Percentiles rank a stretch among this genome's conserved stretches.
Evolutionary conservation across 1,284 basidiomycete species (phyloP).

Genomic region (Trichosporon asahii): DNA sequence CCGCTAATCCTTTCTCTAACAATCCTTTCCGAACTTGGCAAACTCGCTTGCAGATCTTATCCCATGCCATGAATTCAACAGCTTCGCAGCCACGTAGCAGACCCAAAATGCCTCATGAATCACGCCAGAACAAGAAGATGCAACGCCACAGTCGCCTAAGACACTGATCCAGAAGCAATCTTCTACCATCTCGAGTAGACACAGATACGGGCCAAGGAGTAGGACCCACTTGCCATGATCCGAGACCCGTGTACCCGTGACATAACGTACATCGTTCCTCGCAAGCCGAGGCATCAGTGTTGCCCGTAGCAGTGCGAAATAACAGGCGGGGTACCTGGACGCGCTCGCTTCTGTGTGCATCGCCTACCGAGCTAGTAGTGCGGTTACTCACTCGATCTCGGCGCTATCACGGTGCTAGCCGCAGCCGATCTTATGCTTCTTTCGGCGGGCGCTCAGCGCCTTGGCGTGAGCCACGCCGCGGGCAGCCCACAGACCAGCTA

Average conservation of each 20-base stretch:
- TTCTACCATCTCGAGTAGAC: neutral
- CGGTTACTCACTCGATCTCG: conserved; percentile 3
- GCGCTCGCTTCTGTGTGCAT: neutral
- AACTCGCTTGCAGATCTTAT: neutral
- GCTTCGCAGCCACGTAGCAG: neutral
- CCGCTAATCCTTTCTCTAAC: neutral
- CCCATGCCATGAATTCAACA: neutral
- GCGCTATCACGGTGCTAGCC: neutral
- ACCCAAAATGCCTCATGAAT: neutral
- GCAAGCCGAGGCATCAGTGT: neutral
- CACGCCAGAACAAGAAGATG: neutral
- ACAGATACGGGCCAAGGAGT: neutral
- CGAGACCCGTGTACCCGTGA: neutral
- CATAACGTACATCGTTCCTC: neutral
- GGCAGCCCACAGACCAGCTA: neutral
- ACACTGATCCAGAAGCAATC: neutral
- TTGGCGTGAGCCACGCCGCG: neutral
- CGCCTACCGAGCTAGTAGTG: neutral
- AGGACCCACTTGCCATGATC: neutral
- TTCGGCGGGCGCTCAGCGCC: neutral
- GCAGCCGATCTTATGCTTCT: neutral
- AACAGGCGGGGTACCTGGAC: neutral
- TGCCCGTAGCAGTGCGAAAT: neutral
- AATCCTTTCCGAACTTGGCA: neutral
- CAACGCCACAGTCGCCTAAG: neutral